Evolutionary conservation across 2,329 filamentous ascomycete species (phyloP), one percentile per base, ranked within the genome.

Genomic region (Monilinia laxa): DNA sequence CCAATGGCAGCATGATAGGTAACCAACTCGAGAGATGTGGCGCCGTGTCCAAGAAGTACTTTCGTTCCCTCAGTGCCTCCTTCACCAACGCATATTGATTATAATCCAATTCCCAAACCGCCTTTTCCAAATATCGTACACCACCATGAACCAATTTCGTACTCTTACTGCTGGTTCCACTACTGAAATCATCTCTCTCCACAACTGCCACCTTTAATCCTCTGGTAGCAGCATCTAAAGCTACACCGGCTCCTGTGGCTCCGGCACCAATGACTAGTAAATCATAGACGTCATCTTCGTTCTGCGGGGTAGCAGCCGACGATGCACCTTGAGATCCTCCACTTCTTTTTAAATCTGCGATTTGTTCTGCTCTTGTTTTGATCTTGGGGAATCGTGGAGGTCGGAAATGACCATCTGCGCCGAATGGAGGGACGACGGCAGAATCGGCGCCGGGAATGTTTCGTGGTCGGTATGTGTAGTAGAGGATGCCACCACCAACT

Each of bases 111-210:
- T 91, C 89, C 86, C 87, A 91, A 66, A 92, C 84, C 52, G 89
- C 89, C 79, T 92, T 91, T 76, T 91, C 89, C 38, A 91, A 80
- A 76, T 91, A 91, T 72, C 89, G 81, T 63, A 92, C 89, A 75
- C 89, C 89, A 64, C 89, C 89, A 76, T 91, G 89, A n/a, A 92
- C 89, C 67, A 91, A 81, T 78, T 92, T 92, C 64, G 89, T 91
- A 76, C 87, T 90, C 80, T 91, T 91, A 75, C 86, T 89, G 77
- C 88, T 90, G 16, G 89, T 91, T 53, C 89, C 89, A 71, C 86
- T 87, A 73, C 85, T 87, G 76, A 91, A 91, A 76, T 92, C 89
- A 75, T 91, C 89, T 64, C 88, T 81, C 77, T 92, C 89, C 20
- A 92, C 84, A 54, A 90, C 77, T 53, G 89, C 89, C 63, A 92